Evolutionary conservation across 2,329 filamentous ascomycete species (phyloP), one percentile per base, ranked within the genome.

Genomic region (Thermochaetoides dissita): DNA sequence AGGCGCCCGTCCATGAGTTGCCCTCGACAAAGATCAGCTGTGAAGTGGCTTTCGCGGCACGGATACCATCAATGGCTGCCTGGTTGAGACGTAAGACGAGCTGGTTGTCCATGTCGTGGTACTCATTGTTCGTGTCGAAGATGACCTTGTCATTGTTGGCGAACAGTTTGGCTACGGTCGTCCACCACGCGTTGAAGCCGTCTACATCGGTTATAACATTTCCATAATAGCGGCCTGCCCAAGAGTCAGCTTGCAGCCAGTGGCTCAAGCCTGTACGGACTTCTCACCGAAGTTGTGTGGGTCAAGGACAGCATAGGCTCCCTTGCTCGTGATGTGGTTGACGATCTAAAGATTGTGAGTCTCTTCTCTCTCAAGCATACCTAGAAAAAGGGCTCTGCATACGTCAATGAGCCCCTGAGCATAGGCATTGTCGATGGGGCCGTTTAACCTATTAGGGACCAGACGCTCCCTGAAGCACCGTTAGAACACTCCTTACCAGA

Each of bases 101-200:
- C 1, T 57, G 57, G 57, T 78, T 72, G 51, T 75, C 70, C 67
- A 79, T 76, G 55, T 69, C 68, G 56, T 80, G 64, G 58, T 74
- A 79, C 63, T 80, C 76, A 58, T 80, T 81, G 68, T 79, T 79
- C 48, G 72, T 78, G 59, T 79, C 74, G 48, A 79, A 79, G 54
- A 79, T 66, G 54, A 79, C 75, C 17, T 24, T 24, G 17, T 24
- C 17, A 24, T 24, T 24, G 17, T 24, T 5, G 17, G 17, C 17
- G 17, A 24, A 24, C 17, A 24, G 17, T 24, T 24, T 24, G 17
- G 17, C 17, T 24, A 24, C 17, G 5, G 17, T 24, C 17, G 5
- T 24, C 17, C 17, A 24, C 17, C 17, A 24, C 17, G 17, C 17
- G 3, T 24, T 24, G 17, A 24, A 24, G 17, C 5, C 17, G 17